Evolutionary conservation across 495 filamentous ascomycete genomes (phyloP), one percentile per base, ranked within the genome.

Genomic region (Aspergillus campestris): DNA sequence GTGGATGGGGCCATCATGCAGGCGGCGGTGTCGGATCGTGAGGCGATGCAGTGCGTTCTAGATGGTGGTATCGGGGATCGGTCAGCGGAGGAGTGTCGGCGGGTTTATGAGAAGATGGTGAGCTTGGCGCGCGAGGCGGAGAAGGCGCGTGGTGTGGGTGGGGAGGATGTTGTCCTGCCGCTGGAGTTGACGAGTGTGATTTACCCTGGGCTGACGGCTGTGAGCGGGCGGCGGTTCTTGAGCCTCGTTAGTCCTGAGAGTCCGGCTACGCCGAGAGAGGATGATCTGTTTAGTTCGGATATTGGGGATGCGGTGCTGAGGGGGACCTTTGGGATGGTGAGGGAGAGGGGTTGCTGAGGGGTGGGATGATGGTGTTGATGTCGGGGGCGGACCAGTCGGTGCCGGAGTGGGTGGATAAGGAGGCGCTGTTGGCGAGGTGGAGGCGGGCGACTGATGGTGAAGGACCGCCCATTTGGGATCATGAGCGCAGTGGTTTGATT

Each of bases 211-310:
- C 56, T 59, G 4, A 71, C 72, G 0, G 80, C 83, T 2, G 64
- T 90, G 8, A 81, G 62, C 73, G 42, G 56, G 79, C 84, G 33
- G 58, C 61, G 90, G 28, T 89, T 84, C 72, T 55, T 80, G 24
- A 77, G 78, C 47, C 67, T 95, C 11, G 74, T 73, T 3, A 79
- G 72, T 38, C 70, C 71, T 0, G 72, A 71, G 18, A 62, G 61
- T 35, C 60, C 74, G 31, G 51, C 77, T 58, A 44, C 62, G 24
- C 71, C 67, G 1, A 84, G 84, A 7, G 85, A 84, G 37, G 90
- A 96, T 60, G 91, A 96, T 61, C 83, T 83, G 50, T 96, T 95
- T 65, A 86, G 82, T 40, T 84, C 83, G 12, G 86, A 90, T 62
- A 62, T 94, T 13, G 58, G 61, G 0, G 80, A 85, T 42, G 69